These are phyloP conservation scores for Lentinula boryana DNA, from an alignment of 768 basidiomycete species.

Conservation along the genomic window DNA sequence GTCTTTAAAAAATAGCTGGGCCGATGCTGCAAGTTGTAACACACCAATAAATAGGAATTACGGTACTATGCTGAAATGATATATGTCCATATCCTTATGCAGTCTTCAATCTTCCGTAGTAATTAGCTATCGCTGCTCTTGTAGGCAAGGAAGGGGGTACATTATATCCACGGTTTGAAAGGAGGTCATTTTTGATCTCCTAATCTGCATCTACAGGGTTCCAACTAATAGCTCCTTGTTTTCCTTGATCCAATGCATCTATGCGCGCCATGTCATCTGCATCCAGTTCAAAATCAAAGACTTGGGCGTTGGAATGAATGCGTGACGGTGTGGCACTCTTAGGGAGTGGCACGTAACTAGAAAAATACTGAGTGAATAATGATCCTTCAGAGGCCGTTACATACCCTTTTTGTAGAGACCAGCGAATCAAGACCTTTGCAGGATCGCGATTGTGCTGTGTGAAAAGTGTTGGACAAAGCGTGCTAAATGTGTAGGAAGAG, in stretches of 20 bases:
- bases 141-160: too few species aligned
- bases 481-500: background rate
- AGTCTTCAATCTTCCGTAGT: too few species aligned
- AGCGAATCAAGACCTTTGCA: conserved; percentile 81
- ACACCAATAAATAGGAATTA: background rate
- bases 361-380: background rate
- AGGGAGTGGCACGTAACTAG: conserved; percentile 74
- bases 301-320: conserved; percentile 64
- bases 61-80: background rate
- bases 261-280: conserved; percentile 60
- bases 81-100: background rate
- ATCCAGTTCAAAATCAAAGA: conserved; percentile 72
- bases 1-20: background rate
- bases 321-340: conserved; percentile 70
- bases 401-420: conserved; percentile 84
- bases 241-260: conserved; percentile 67
- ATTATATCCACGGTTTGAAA: too few species aligned
- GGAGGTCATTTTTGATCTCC: background rate
- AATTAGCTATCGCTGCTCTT: too few species aligned
- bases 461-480: background rate
- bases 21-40: background rate
- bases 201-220: conserved; percentile 65
- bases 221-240: conserved; percentile 74
- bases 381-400: conserved; percentile 13
- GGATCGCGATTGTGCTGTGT: conserved; percentile 51